A percentile compares a stretch with the other conserved stretches of the same genome.
Conservation (phyloP, 176 grass and related monocot species). For the Eragrostis curvula region DNA sequence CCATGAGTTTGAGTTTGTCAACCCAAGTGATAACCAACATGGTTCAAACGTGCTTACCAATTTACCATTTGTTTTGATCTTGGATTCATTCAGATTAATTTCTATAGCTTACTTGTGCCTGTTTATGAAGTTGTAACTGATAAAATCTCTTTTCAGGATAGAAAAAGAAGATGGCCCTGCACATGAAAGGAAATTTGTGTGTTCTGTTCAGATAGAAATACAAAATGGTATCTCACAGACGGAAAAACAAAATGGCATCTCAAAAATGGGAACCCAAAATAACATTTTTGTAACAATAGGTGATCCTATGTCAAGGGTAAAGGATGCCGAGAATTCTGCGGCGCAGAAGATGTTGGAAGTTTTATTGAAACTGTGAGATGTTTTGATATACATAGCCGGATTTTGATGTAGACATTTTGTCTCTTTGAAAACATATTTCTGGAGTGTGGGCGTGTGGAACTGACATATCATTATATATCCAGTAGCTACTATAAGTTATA, state of each 20-base stretch:
- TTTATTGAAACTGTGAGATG: constrained; percentile 32
- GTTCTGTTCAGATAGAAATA: not conserved
- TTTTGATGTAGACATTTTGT: not conserved
- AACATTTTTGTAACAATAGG: constrained; percentile 52
- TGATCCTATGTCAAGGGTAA: constrained; percentile 65
- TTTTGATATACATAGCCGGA: not conserved
- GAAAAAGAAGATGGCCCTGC: constrained; percentile 76
- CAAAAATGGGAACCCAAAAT: constrained; percentile 24
- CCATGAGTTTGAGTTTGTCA: not conserved
- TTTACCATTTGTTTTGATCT: not conserved
- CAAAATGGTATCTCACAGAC: not conserved
- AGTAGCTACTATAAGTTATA: not conserved
- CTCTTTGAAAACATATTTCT: not conserved
- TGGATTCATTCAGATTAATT: not conserved
- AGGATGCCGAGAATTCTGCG: constrained; percentile 77
- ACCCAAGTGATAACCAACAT: not conserved
- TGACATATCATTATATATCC: too few relatives aligned
- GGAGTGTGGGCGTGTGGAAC: not conserved
- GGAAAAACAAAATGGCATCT: not conserved
- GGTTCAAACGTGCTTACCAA: not conserved
- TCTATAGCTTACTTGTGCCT: not conserved
- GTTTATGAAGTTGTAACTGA: not conserved
- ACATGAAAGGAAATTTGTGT: constrained; percentile 35
- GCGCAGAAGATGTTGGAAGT: constrained; percentile 67
- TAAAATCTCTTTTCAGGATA: constrained; percentile 58